Conservation (phyloP, 2,329 filamentous ascomycete species). For the Aureobasidium sp. region DNA sequence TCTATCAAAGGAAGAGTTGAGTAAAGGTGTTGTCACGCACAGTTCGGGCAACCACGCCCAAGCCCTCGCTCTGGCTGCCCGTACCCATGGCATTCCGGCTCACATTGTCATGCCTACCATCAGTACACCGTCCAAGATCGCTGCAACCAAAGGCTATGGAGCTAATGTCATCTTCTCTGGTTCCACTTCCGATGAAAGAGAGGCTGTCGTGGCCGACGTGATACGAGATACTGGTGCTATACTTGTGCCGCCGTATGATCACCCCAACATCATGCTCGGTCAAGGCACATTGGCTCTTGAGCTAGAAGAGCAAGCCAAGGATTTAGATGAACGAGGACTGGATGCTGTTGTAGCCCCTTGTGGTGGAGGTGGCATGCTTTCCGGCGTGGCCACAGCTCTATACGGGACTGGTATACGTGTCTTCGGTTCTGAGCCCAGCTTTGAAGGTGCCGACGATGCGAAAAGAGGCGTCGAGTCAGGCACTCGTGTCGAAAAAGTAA, state of each 20-base stretch:
- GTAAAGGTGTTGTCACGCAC: slow-evolving; percentile 77
- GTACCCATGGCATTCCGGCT: slow-evolving; percentile 62
- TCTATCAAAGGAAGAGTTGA: slow-evolving; percentile 55
- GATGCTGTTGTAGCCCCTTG: slow-evolving; percentile 65
- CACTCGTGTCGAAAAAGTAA: slow-evolving; percentile 57
- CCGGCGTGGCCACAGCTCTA: slow-evolving; percentile 70
- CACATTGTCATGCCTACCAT: slow-evolving; percentile 92
- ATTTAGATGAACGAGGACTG: slow-evolving; percentile 31
- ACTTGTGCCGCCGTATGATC: slow-evolving; percentile 83
- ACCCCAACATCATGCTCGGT: slow-evolving; percentile 83
- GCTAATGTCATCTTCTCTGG: slow-evolving; percentile 75
- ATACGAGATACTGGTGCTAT: slow-evolving; percentile 64
- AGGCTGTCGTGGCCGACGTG: slow-evolving; percentile 64
- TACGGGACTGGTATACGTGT: slow-evolving; percentile 64
- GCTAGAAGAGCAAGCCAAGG: slow-evolving; percentile 62
- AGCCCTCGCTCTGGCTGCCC: slow-evolving; percentile 78
- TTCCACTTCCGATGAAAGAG: slow-evolving; percentile 69
- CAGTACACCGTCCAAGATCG: slow-evolving; percentile 76
- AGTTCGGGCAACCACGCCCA: slow-evolving; percentile 90
- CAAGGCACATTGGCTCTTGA: slow-evolving; percentile 88
- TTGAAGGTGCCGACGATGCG: slow-evolving; percentile 77
- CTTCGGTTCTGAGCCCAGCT: slow-evolving; percentile 79
- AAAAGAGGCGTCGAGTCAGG: slow-evolving; percentile 60
- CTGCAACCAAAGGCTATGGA: slow-evolving; percentile 70
- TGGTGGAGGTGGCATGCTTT: slow-evolving; percentile 82